Base-by-base conservation (phyloP, 1,284 basidiomycete species). In the Leccinum subrobustum region DNA sequence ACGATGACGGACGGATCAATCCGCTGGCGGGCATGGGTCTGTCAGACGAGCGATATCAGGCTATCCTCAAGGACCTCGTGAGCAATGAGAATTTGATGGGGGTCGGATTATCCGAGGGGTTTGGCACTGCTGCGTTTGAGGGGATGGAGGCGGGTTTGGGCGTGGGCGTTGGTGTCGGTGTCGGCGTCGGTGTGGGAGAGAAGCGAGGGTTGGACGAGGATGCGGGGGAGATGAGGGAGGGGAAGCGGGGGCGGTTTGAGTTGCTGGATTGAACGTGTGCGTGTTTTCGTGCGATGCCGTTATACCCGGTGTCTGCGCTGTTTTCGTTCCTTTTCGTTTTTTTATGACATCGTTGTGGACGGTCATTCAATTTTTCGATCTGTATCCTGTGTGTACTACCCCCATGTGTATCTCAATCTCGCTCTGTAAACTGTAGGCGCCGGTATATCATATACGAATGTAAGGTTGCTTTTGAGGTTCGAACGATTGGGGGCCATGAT, bases 21-120 rank as follows among this genome's bases (percentile, higher is more conserved):
- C 87, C 88, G 12, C 78, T 91, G 18, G 87, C 86, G 23, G 87
- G 85, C 16, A 87, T 91, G 83, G 89, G 88, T 18, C 79, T 92
- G 37, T 84, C 86, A 18, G 88, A 91, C 66, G 89, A 92, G 70
- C 87, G 89, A 73, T 92, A 91, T 72, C 82, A 80, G 56, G 73
- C 81, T 65, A 89, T 92, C 59, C 70, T 92, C 65, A 84, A 85
- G 70, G 83, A 83, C 58, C 78, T 90, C 57, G 83, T 89, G 33
- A 82, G 77, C 68, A 83, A 81, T 39, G 86, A 88, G 67, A 78
- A 77, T 6, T 81, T 88, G 67, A 69, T 73, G 65, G 77, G 75
- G 42, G 67, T 78, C 35, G 70, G 75, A 27, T 66, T 75, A 18
- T 61, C 73, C 11, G 73, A 76, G 59, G 73, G 63, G 2, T 72